A percentile compares a stretch with the other conserved stretches of the same genome.
Conservation (phyloP, 2,329 filamentous ascomycete genomes). For the Raffaelea deltoideospora region DNA sequence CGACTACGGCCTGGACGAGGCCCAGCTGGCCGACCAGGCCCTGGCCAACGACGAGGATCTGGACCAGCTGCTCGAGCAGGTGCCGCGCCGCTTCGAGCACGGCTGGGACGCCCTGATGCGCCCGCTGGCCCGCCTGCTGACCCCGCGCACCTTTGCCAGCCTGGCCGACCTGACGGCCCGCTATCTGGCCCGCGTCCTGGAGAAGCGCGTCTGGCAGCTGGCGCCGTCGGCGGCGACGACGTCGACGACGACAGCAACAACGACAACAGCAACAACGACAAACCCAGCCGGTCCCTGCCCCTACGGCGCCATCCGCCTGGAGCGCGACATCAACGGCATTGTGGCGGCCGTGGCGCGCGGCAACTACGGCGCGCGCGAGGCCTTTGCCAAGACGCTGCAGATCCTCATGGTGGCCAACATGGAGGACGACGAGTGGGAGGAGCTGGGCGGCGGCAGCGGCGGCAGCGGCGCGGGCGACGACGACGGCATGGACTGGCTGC, state of each 20-base stretch:
- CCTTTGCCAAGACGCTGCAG: conserved; percentile 63
- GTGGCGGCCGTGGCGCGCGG: conserved; percentile 52
- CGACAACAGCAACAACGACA: too few species aligned
- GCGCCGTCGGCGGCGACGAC: too few species aligned
- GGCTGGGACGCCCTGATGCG: conserved; percentile 77
- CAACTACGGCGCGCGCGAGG: conserved; percentile 63
- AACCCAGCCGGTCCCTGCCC: too few species aligned
- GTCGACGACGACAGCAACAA: conserved; percentile 62
- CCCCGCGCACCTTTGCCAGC: conserved; percentile 57
- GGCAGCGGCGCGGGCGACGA: conserved; percentile 21
- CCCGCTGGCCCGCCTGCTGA: conserved; percentile 75
- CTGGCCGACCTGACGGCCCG: conserved; percentile 59
- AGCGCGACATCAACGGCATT: conserved; percentile 69
- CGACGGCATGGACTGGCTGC: conserved; percentile 55
- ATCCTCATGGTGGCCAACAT: conserved; percentile 80
- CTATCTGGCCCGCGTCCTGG: conserved; percentile 63
- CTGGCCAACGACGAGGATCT: conserved; percentile 30
- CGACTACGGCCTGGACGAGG: conserved; percentile 61
- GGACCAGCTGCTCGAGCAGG: conserved; percentile 45
- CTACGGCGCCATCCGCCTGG: conserved; percentile 68
- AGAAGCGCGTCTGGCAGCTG: conserved; percentile 82
- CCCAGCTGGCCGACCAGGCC: conserved; percentile 42
- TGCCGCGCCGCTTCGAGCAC: conserved; percentile 65
- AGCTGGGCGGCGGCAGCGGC: conserved; percentile 28
- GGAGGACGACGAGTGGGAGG: conserved; percentile 93